Evolutionary conservation across 2,329 filamentous ascomycete genomes (phyloP).

Genomic region (Hyphodiscus sp.): DNA sequence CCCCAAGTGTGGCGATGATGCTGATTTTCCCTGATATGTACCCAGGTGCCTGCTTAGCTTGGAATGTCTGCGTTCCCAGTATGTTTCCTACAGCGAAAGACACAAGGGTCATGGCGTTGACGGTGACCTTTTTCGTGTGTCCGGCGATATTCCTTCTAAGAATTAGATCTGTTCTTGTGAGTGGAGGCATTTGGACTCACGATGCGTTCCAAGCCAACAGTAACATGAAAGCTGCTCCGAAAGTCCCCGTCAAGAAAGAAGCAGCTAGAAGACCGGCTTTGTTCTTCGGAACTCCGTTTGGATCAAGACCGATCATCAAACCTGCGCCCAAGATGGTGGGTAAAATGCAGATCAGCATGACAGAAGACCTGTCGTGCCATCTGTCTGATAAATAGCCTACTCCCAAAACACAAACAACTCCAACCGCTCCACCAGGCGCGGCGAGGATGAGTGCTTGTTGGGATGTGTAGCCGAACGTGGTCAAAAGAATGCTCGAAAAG

Average conservation of each 20-base stretch:
- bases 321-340: background rate
- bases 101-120: slow-evolving; percentile 37
- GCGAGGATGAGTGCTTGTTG: slow-evolving; percentile 11
- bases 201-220: slow-evolving; percentile 13
- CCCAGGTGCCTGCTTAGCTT: slow-evolving; percentile 35
- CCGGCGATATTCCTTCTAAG: slow-evolving; percentile 33
- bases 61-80: slow-evolving; percentile 35
- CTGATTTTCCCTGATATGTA: slow-evolving; percentile 25
- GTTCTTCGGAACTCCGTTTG: slow-evolving; percentile 10
- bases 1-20: slow-evolving; percentile 9
- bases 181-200: background rate
- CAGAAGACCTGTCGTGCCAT: slow-evolving; percentile 13
- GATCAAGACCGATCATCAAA: slow-evolving; percentile 13
- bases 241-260: slow-evolving; percentile 10
- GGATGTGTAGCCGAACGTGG: slow-evolving; percentile 26
- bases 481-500: slow-evolving; percentile 32
- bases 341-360: slow-evolving; percentile 10
- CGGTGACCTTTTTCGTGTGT: slow-evolving; percentile 40
- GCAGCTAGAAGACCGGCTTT: slow-evolving; percentile 9
- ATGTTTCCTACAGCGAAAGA: slow-evolving; percentile 33
- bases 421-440: slow-evolving; percentile 11
- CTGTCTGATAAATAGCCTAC: slow-evolving; percentile 11
- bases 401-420: slow-evolving; percentile 4
- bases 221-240: slow-evolving; percentile 12
- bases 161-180: no score